These are phyloP conservation scores for Mycothermus thermophilus DNA, from an alignment of 495 filamentous ascomycete species.

Conservation along the genomic window DNA sequence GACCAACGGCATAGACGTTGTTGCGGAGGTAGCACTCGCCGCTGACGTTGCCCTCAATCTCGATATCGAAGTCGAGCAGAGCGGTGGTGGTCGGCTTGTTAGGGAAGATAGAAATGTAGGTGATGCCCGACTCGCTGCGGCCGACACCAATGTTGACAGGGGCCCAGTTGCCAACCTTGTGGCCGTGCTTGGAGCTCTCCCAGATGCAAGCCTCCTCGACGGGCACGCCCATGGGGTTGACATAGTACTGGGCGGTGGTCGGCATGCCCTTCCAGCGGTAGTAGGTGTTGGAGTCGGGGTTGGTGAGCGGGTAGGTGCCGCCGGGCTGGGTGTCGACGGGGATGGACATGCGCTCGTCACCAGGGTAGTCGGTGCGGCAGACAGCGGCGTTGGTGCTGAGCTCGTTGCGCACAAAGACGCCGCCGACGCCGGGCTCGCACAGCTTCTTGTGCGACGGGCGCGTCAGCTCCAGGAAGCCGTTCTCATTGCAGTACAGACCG, in stretches of 20 bases:
- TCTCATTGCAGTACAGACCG: constrained; percentile 64
- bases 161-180: constrained; percentile 65
- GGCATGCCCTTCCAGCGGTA: constrained; percentile 59
- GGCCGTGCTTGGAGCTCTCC: constrained; percentile 41
- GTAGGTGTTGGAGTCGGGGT: constrained; percentile 54
- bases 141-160: constrained; percentile 82
- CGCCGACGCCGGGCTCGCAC: constrained; percentile 59
- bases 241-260: constrained; percentile 93
- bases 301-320: constrained; percentile 46
- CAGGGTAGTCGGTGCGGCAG: constrained; percentile 95
- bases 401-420: constrained; percentile 60
- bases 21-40: constrained; percentile 58
- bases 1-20: constrained; percentile 42
- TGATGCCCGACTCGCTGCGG: constrained; percentile 43
- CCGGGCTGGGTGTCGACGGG: constrained; percentile 51
- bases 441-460: constrained; percentile 50
- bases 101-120: constrained; percentile 72
- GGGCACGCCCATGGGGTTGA: constrained; percentile 64
- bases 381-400: constrained; percentile 50
- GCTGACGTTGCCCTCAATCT: constrained; percentile 49
- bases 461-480: constrained; percentile 67
- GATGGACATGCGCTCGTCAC: constrained; percentile 71
- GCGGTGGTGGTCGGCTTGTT: constrained; percentile 46
- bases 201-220: constrained; percentile 65
- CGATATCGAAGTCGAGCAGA: constrained; percentile 58